Percentiles rank a stretch among this genome's conserved stretches.
Evolutionary conservation across 2,329 filamentous ascomycete species (phyloP).

Genomic region (Dendrostoma leiphaemia): DNA sequence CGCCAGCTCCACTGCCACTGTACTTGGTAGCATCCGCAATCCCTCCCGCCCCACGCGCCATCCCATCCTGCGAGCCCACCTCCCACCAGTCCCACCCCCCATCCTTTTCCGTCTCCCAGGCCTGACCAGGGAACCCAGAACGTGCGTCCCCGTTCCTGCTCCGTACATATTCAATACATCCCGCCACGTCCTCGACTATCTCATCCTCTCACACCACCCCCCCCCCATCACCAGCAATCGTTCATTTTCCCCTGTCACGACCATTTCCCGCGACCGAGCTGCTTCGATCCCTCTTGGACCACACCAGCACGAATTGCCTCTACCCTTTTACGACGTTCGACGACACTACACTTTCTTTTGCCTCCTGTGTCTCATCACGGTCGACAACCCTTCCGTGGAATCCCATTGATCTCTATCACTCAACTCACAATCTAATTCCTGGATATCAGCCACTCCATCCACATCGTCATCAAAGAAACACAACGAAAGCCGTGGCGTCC

Average conservation of each 20-base stretch:
- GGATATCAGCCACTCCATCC: neutral
- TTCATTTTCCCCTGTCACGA: neutral
- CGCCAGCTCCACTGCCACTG: constrained; percentile 3
- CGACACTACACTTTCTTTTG: constrained; percentile 1
- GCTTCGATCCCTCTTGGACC: neutral
- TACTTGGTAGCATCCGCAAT: constrained; percentile 10
- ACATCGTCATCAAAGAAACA: neutral
- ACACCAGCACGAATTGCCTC: neutral
- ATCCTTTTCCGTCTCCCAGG: constrained; percentile 3
- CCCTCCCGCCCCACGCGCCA: constrained; percentile 9
- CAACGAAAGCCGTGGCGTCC: constrained; percentile 1
- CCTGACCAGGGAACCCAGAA: constrained; percentile 16
- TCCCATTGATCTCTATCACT: neutral
- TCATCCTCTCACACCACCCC: constrained; percentile 7
- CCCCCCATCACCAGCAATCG: neutral
- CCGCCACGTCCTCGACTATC: constrained; percentile 12
- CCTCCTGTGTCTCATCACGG: neutral
- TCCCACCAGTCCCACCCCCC: constrained; percentile 4
- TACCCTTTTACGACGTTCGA: neutral
- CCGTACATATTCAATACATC: constrained; percentile 16
- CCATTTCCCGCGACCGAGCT: neutral
- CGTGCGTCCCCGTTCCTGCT: constrained; percentile 11
- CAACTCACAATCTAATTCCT: constrained; percentile 7
- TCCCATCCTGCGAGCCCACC: constrained; percentile 6
- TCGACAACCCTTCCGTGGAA: neutral